Conservation (phyloP, 2,329 filamentous ascomycete genomes). For the Aspergillus texensis region DNA sequence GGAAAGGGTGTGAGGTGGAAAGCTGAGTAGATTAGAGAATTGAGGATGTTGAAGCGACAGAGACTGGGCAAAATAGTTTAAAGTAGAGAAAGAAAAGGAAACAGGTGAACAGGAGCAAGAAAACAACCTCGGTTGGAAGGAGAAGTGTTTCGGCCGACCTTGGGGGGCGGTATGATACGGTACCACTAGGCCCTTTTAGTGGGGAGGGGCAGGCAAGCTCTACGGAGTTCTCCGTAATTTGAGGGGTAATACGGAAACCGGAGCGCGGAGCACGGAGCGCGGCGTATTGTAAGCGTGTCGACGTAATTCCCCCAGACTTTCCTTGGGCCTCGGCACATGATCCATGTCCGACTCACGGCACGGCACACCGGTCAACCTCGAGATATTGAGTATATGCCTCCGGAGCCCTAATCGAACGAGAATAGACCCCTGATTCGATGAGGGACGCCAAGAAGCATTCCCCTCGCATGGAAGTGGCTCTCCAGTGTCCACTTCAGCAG, state of each 20-base stretch:
- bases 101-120: conserved; percentile 9
- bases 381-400: not conserved
- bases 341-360: not conserved
- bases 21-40: conserved; percentile 8
- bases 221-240: not conserved
- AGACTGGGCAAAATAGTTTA: conserved; percentile 11
- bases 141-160: conserved; percentile 14
- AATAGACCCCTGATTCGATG: not conserved
- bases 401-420: not conserved
- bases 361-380: not conserved
- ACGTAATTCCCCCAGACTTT: not conserved
- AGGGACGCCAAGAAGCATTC: not conserved
- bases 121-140: conserved; percentile 24
- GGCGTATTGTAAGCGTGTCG: not conserved
- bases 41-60: conserved; percentile 16
- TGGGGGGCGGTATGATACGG: conserved; percentile 12
- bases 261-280: not conserved
- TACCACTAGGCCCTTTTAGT: not conserved
- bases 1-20: conserved; percentile 14
- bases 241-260: conserved; percentile 11
- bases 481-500: not conserved
- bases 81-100: conserved; percentile 12
- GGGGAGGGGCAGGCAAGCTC: not conserved
- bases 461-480: no score
- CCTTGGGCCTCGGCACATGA: conserved; percentile 9